phyloP scores from a whole-genome alignment of 768 basidiomycete genomes.

The Tylopilus rubrobrunneus region DNA sequence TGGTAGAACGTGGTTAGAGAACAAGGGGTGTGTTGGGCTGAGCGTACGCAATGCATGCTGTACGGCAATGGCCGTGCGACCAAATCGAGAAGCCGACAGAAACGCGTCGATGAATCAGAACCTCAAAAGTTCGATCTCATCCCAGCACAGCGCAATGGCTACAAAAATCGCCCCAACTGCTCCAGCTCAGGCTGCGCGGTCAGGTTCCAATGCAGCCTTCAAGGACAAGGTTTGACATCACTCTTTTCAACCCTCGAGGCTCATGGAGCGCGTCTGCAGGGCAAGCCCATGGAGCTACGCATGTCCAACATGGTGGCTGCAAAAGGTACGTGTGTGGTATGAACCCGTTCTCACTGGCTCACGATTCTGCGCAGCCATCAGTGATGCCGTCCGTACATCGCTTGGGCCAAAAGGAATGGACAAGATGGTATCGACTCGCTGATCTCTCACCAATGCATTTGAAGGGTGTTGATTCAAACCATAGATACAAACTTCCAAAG shows the following conservation, averaged over 20 bases:
- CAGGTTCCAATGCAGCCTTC: conserved; percentile 72
- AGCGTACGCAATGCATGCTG: conserved; percentile 28
- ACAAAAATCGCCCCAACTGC: conserved; percentile 22
- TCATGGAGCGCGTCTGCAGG: conserved; percentile 47
- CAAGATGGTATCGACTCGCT: conserved; percentile 75
- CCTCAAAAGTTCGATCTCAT: too few relatives aligned
- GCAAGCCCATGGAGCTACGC: conserved; percentile 97
- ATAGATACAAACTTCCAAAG: conserved; percentile 93
- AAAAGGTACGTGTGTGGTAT: conserved; percentile 57
- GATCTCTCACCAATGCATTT: conserved; percentile 10
- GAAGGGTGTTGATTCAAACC: conserved; percentile 9
- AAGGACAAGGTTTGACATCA: conserved; percentile 68
- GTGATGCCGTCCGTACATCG: conserved; percentile 95
- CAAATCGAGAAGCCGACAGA: conserved; percentile 19
- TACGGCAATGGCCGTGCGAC: conserved; percentile 28
- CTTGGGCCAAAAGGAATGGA: conserved; percentile 98
- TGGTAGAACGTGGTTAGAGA: conserved; percentile 23
- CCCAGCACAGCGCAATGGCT: conserved; percentile 22
- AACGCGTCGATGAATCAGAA: conserved; percentile 16
- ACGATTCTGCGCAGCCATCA: conserved; percentile 63
- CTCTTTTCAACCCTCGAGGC: not conserved
- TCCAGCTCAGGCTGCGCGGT: conserved; percentile 25
- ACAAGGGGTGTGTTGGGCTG: conserved; percentile 9
- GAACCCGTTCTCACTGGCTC: not conserved
- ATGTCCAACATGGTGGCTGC: conserved; percentile 97